Evolutionary conservation across 257 asterid species (phyloP), one percentile per base, ranked within the genome.

Genomic region (Solanum etuberosum): DNA sequence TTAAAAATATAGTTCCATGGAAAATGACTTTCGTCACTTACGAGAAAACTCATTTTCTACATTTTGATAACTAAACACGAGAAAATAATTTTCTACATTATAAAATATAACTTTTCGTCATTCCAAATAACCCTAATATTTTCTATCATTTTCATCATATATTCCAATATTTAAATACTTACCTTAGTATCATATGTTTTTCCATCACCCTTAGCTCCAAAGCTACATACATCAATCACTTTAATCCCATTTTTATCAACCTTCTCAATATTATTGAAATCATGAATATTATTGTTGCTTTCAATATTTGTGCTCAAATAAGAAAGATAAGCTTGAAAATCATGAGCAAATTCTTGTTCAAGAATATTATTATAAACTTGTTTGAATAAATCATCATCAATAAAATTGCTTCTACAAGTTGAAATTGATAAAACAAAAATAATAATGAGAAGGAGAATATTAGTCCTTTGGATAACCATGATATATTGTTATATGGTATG

Each of bases 181-280:
- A 92, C 94, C 88, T 35, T 38, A 2, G 91, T 82, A 43, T 90
- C 92, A 71, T 92, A 91, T 34, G 70, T 77, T 70, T 29, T 67
- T 77, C 92, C 92, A 87, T 92, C 90, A 48, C 91, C 94, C 76
- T 87, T 85, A 78, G 94, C 92, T 83, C 94, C 92, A 67, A 54
- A 90, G 25, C 61, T 31, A 78, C 87, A 81, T 10, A 89, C 91
- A 86, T 59, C 43, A 61, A 90, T 85, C 1, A 83, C n/a, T 61
- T 2, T 63, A 40, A 29, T 37, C 21, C 85, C 63, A 48, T 21
- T 35, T 12, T 40, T 43, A 27, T 13, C 32, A 2, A 15, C 9
- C 37, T 42, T 18, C 4, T 1, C 65, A 80, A 80, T 16, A 80
- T 27, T 46, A 25, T 42, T 77, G 35, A 76, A 76, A 76, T 6